phyloP scores from a whole-genome alignment of 2,329 filamentous ascomycete genomes.

The Westerdykella aurantiaca region DNA sequence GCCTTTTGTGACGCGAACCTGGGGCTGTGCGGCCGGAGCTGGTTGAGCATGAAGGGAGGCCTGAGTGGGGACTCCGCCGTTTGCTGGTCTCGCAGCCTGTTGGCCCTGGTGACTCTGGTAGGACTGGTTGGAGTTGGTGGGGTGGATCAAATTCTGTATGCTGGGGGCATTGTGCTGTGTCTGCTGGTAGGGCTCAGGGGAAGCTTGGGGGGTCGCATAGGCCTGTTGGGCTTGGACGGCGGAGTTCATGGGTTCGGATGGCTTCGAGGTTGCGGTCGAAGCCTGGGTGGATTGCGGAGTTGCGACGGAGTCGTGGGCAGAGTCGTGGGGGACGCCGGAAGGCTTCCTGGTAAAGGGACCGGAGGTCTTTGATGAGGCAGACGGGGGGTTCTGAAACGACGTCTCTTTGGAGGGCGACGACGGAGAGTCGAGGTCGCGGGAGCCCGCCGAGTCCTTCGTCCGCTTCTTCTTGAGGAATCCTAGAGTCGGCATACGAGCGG shows the following conservation, averaged over 20 bases:
- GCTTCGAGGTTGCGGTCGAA: conserved; percentile 22
- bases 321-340: conserved; percentile 6
- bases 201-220: conserved; percentile 26
- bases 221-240: conserved; percentile 30
- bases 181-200: conserved; percentile 26
- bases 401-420: conserved; percentile 60
- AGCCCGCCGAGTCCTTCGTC: conserved; percentile 74
- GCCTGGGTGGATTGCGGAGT: conserved; percentile 14
- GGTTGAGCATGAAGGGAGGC: conserved; percentile 32
- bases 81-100: conserved; percentile 21
- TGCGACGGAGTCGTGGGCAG: conserved; percentile 11
- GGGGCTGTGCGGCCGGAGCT: conserved; percentile 28
- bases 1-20: conserved; percentile 73
- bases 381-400: conserved; percentile 40
- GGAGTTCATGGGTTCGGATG: conserved; percentile 39
- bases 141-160: conserved; percentile 79
- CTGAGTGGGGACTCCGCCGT: conserved; percentile 25
- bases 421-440: conserved; percentile 59
- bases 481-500: conserved; percentile 75
- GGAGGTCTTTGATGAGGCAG: conserved; percentile 26
- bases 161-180: conserved; percentile 65
- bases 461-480: conserved; percentile 98
- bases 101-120: conserved; percentile 9
- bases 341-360: conserved; percentile 28
- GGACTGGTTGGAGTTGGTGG: conserved; percentile 37